Evolutionary conservation across 1,284 basidiomycete genomes (phyloP), one percentile per base, ranked within the genome.

Genomic region (Pseudozyma pruni): DNA sequence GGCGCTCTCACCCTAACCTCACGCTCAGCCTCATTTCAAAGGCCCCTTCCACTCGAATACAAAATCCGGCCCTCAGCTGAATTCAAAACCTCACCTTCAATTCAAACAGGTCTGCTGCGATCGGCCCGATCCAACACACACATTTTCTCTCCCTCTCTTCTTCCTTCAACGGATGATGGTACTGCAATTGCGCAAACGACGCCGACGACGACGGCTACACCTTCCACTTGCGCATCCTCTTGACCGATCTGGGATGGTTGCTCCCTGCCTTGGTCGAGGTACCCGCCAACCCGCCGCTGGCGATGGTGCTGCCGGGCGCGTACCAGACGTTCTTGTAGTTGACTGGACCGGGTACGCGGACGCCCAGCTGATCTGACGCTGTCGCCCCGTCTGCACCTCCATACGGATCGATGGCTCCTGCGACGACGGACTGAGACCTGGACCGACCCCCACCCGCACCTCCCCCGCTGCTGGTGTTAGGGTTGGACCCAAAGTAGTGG

Each of bases 301-400:
- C 64, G 7, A 58, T 63, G 14, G 64, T 62, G 17, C 68, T 60
- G 19, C 61, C 54, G 1, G 74, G 62, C 13, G 74, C 55, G 31
- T 76, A 76, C 74, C 74, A 76, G 1, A 67, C 60, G 17, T 68
- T 60, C 39, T 76, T 76, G 59, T 76, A 76, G 38, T 76, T 74
- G 17, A 76, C 68, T 9, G 68, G 50, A 4, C 64, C 64, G 2
- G 72, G 74, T 33, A 72, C 41, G 17, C 68, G 38, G n/a, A 60
- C 42, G 2, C 52, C 61, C 9, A 64, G 53, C 47, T 51, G 46
- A 14, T 63, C 67, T 10, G 27, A 6, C 9, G 47, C 55, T 19
- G 22, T n/a, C n/a, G n/a, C n/a, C 44, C 19, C 35, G 11, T 25
- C 46, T 8, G 37, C 44, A 1, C 25, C 53, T 10, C 23, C 40